Conservation (phyloP, 805 yeast species). For the Pichia thaimueangensis region DNA sequence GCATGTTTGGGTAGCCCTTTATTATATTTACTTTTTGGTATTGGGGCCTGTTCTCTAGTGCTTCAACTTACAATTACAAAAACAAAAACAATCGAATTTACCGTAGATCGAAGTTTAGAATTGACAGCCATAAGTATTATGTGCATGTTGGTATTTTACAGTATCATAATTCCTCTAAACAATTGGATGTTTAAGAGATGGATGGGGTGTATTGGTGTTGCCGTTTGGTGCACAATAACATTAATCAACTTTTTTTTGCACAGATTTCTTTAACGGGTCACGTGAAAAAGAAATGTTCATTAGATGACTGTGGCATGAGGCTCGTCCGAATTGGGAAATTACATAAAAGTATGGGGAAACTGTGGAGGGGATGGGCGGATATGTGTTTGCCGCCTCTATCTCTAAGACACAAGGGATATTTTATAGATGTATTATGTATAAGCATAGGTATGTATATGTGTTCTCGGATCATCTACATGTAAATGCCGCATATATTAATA, state of each 20-base stretch:
- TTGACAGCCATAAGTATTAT: conserved; percentile 36
- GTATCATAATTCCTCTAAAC: conserved; percentile 38
- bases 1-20: conserved; percentile 52
- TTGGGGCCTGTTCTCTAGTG: conserved; percentile 41
- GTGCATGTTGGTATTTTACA: conserved; percentile 33
- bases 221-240: conserved; percentile 28
- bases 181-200: conserved; percentile 39
- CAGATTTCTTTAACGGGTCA: not conserved
- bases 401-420: too few species aligned
- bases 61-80: conserved; percentile 13
- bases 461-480: too few species aligned
- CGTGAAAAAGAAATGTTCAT: too few species aligned
- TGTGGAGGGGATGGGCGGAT: too few species aligned
- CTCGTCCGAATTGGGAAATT: too few species aligned
- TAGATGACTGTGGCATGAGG: too few species aligned
- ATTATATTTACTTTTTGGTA: conserved; percentile 41
- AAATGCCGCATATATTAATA: too few species aligned
- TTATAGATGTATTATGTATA: too few species aligned
- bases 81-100: conserved; percentile 26
- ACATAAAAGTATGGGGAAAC: too few species aligned
- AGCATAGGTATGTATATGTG: too few species aligned
- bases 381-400: too few species aligned
- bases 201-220: conserved; percentile 32
- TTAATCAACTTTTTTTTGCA: conserved; percentile 12
- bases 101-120: conserved; percentile 33